Evolutionary conservation across 805 yeast genomes (phyloP), one percentile per base, ranked within the genome.

Genomic region (Wickerhamomyces xylosicus): DNA sequence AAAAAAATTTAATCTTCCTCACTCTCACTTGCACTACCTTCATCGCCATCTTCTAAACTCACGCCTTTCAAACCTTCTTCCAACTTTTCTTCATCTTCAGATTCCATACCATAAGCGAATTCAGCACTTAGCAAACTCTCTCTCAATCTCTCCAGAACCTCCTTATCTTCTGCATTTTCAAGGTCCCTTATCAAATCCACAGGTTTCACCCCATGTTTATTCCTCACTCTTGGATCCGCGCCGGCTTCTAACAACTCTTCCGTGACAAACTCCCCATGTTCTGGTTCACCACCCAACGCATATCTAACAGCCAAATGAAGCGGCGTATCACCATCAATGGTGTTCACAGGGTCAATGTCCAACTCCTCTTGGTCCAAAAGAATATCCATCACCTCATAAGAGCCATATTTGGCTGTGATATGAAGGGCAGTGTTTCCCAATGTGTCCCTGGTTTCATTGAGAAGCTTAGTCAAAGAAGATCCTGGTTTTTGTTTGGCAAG

Each of bases 171-270:
- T 8, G 29, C 29, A 9, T 25, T 25, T n/a, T 25, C 29, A 7
- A 25, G n/a, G 13, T 25, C 29, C 14, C n/a, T 25, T 11, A 25
- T 25, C 14, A 25, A 8, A 13, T 25, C 29, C 9, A 25, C 29
- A 13, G 29, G n/a, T 48, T 74, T 84, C 50, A 79, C 71, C 19
- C 85, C 85, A 31, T 68, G 65, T 29, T 67, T 70, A 53, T 83
- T 83, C 46, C 57, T 68, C 15, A 72, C 54, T 37, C 71, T 67
- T 3, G 94, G 85, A 59, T 89, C 92, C 2, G 92, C 79, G 3
- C 98, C 97, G 21, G 94, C 95, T 52, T 89, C 96, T 32, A 92
- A 64, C 45, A 92, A 70, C 56, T 80, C 82, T 52, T 85, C 95
- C 11, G 79, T 75, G 27, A 87, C 67, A 48, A 79, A 85, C 19